These are phyloP conservation scores for Ascoidea rubescens DNA, from an alignment of 805 yeast genomes.

Conservation along the genomic window DNA sequence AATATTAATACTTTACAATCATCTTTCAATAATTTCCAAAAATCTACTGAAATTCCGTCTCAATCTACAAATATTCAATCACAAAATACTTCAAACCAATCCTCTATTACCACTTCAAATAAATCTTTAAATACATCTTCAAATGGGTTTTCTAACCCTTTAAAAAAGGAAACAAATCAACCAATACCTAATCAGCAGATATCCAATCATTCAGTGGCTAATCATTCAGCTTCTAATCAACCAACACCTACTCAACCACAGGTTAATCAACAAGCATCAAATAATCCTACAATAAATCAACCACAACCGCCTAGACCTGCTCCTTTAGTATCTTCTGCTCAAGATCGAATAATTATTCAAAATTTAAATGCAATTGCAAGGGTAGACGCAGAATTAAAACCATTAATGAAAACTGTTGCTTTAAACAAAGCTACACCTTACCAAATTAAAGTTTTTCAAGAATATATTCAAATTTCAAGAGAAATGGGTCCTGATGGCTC, in stretches of 20 bases:
- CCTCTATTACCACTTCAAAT: too few species aligned
- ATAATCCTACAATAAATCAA: constrained; percentile 5
- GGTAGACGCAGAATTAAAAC: constrained; percentile 48
- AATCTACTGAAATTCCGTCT: too few species aligned
- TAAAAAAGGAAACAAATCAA: too few species aligned
- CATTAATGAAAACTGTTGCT: constrained; percentile 77
- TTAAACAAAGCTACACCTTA: constrained; percentile 60
- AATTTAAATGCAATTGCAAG: constrained; percentile 76
- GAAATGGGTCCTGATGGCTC: constrained; percentile 37
- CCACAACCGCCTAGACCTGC: constrained; percentile 8
- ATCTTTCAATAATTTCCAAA: too few species aligned
- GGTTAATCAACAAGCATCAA: background rate
- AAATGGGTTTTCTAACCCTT: too few species aligned
- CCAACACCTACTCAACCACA: background rate
- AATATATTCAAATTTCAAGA: constrained; percentile 65
- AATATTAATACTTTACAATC: too few species aligned
- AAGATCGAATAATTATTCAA: constrained; percentile 70
- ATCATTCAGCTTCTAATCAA: too few species aligned
- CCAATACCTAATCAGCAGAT: too few species aligned
- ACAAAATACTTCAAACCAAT: too few species aligned
- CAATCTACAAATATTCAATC: too few species aligned
- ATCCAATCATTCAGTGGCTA: too few species aligned
- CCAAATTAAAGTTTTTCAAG: constrained; percentile 69
- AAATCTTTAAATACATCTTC: too few species aligned
- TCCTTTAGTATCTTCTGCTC: constrained; percentile 27